phyloP scores from a whole-genome alignment of 495 filamentous ascomycete genomes.

The Penicillium canescens region DNA sequence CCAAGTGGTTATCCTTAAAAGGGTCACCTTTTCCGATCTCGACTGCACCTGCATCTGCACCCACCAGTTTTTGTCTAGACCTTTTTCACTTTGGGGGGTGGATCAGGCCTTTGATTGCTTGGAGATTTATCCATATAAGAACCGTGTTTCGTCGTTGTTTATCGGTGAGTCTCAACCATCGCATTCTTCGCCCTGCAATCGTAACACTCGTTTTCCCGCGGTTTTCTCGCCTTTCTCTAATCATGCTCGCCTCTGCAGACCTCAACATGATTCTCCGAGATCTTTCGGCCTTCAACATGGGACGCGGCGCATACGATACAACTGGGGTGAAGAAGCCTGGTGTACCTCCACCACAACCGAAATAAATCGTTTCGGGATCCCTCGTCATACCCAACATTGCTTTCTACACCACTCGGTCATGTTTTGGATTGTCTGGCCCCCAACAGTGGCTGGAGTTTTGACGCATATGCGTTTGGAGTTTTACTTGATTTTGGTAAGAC shows the following conservation, averaged over 20 bases:
- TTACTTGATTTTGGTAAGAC: slow-evolving; percentile 35
- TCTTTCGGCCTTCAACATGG: slow-evolving; percentile 54
- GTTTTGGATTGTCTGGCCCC: slow-evolving; percentile 31
- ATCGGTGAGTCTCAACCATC: slow-evolving; percentile 24
- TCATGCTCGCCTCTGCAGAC: slow-evolving; percentile 36
- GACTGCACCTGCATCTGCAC: slow-evolving; percentile 37
- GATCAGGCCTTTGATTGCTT: slow-evolving; percentile 29
- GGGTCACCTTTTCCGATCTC: slow-evolving; percentile 43
- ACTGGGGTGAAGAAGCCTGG: slow-evolving; percentile 59
- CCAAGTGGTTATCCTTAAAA: slow-evolving; percentile 40
- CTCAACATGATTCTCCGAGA: slow-evolving; percentile 53
- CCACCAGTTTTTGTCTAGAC: slow-evolving; percentile 29
- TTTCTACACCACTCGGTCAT: slow-evolving; percentile 27
- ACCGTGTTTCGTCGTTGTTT: slow-evolving; percentile 24
- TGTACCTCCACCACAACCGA: slow-evolving; percentile 47
- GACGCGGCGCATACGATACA: slow-evolving; percentile 60
- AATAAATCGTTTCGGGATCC: slow-evolving; percentile 24
- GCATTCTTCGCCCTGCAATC: slow-evolving; percentile 19
- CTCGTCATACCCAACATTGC: slow-evolving; percentile 17
- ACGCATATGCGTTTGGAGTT: slow-evolving; percentile 33
- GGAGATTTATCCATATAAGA: slow-evolving; percentile 27
- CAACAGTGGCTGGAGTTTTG: slow-evolving; percentile 28
- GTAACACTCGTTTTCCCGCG: slow-evolving; percentile 1
- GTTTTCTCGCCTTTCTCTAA: slow-evolving; percentile 22
- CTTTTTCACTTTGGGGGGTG: slow-evolving; percentile 22